phyloP scores from a whole-genome alignment of 768 basidiomycete species.

The Suillus placidus region DNA sequence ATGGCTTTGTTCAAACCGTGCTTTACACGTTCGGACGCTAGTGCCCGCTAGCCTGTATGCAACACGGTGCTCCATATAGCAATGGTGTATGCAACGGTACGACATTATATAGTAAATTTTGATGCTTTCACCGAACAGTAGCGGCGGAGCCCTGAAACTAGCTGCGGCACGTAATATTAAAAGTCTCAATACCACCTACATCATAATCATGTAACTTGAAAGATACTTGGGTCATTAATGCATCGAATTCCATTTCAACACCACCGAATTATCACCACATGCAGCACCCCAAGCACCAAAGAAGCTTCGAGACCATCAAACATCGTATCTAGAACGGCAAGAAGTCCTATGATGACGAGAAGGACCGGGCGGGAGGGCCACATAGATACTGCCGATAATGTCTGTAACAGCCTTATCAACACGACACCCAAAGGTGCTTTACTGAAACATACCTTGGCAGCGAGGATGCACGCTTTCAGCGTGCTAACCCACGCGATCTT shows the following conservation, averaged over 20 bases:
- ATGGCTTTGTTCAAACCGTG: background rate
- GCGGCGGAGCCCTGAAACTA: background rate
- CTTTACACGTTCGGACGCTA: background rate
- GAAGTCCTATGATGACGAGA: constrained; percentile 31
- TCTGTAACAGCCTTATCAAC: constrained; percentile 16
- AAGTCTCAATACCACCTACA: background rate
- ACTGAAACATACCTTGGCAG: constrained; percentile 34
- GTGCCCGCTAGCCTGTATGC: background rate
- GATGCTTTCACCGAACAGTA: background rate
- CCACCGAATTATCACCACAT: constrained; percentile 35
- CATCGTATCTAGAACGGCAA: constrained; percentile 50
- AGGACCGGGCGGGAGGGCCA: constrained; percentile 31
- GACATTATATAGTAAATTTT: background rate
- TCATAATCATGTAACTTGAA: background rate
- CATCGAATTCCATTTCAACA: background rate
- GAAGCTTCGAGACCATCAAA: constrained; percentile 43
- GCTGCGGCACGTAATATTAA: background rate
- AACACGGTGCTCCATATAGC: background rate
- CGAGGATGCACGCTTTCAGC: constrained; percentile 39
- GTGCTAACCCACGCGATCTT: constrained; percentile 29
- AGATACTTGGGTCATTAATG: background rate
- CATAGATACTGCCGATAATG: constrained; percentile 26
- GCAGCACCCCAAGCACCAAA: constrained; percentile 41
- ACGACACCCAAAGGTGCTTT: background rate
- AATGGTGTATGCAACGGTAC: background rate